phyloP scores from a whole-genome alignment of 768 basidiomycete genomes.

The Tulasnella sp. region DNA sequence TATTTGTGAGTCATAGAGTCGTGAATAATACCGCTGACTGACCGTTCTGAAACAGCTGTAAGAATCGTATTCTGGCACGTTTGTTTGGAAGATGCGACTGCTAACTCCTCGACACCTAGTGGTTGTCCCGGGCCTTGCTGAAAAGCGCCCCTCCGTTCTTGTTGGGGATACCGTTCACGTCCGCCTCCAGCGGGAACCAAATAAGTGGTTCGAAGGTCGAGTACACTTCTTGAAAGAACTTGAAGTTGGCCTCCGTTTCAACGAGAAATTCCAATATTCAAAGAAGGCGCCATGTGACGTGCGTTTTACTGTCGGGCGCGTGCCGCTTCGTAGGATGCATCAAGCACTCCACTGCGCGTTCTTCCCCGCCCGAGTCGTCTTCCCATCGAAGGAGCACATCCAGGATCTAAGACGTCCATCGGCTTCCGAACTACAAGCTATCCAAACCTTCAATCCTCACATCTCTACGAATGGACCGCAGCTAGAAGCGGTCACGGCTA shows the following conservation, averaged over 20 bases:
- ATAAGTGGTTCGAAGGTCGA: conserved; percentile 29
- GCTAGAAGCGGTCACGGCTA: conserved; percentile 38
- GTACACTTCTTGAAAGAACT: conserved; percentile 37
- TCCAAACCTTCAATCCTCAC: background rate
- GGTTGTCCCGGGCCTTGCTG: conserved; percentile 8
- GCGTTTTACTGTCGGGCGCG: conserved; percentile 45
- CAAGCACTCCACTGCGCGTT: conserved; percentile 33
- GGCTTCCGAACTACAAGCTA: background rate
- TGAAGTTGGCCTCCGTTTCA: conserved; percentile 38
- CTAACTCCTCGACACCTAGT: background rate
- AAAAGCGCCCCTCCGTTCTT: conserved; percentile 5
- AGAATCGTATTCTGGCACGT: background rate
- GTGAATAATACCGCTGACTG: background rate
- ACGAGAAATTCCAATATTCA: conserved; percentile 31
- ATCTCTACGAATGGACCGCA: conserved; percentile 34
- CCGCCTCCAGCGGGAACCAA: conserved; percentile 18
- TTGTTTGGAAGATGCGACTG: background rate
- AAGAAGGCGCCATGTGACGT: conserved; percentile 36
- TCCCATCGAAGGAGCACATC: conserved; percentile 20
- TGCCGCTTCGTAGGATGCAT: conserved; percentile 27
- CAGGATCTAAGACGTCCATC: background rate
- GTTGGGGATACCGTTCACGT: conserved; percentile 36
- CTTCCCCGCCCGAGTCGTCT: conserved; percentile 34
- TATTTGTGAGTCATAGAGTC: background rate
- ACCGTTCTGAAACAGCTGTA: background rate